Evolutionary conservation across 2,329 filamentous ascomycete species (phyloP), one percentile per base, ranked within the genome.

Genomic region (Fusarium tupiense): DNA sequence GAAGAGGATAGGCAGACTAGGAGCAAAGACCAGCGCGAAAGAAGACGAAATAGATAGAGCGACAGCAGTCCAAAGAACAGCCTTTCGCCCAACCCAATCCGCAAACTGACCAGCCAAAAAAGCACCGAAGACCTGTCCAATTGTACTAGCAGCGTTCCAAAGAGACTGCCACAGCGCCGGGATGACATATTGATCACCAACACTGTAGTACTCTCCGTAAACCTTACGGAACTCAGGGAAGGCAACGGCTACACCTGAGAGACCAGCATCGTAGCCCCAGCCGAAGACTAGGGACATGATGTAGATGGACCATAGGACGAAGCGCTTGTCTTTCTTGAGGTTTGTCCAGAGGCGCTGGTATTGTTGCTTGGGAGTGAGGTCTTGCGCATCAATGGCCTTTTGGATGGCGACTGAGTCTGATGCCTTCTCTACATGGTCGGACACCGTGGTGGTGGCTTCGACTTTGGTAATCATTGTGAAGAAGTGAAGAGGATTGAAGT

Each of bases 121-220:
- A 1, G 78, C 78, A 13, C 78, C 78, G 41, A 80, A 64, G 3
- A 80, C 50, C 31, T 80, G 78, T 0, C 81, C 81, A 12, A 83
- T 83, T 11, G 80, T 82, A 35, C 78, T 81, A 11, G 81, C 81
- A 8, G 81, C 81, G 57, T 82, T 83, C 81, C 81, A 82, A 13
- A 83, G 78, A 49, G 80, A 81, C 63, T 83, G 81, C 81, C 81
- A 83, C 0, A 82, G 76, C 4, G 82, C 81, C 0, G 81, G 81
- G 41, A 83, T 82, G 12, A 82, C 77, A 56, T 67, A 80, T 38
- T 77, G 76, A 33, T 80, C 77, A 8, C 78, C 80, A 3, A 76
- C 72, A 0, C 72, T 67, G 31, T 80, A 82, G 58, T 81, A 82
- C 20, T 82, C 72, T 16, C 81, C 81, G 22, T 82, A 82, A 3